Base-by-base conservation (phyloP, 2,329 filamentous ascomycete genomes). In the Ophiostoma triangulosporum region DNA sequence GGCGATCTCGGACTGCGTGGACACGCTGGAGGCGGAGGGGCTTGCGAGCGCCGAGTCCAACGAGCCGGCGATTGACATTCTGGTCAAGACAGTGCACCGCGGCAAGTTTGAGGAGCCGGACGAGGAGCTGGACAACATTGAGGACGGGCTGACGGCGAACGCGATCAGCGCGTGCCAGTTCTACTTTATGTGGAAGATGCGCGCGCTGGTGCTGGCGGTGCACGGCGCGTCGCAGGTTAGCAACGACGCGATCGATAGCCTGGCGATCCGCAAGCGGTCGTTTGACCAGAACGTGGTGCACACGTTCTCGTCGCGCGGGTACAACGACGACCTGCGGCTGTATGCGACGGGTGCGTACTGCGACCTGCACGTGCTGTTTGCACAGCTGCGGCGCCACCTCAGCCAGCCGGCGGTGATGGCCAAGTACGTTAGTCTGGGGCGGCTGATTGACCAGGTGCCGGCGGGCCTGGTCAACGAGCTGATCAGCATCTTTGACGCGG, bases 171-270 rank as follows among this genome's bases (percentile, higher is more conserved):
- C 83, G 2, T 75, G 85, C 50, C 76, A 89, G 48, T 88, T 94
- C 68, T 97, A 96, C 69, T 95, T 96, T 64, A 88, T 95, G 81
- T 98, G 93, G 93, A 91, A 93, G 64, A 77, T 85, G 22, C 78
- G 80, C 52, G 72, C 75, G 51, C 63, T 88, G 56, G 72, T 74
- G 57, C 71, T 74, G 52, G 67, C 76, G 15, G 66, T 87, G 33
- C 69, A 73, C 15, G 73, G 74, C 26, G 75, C 80, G 43, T 73
- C 72, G 4, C 75, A 70, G 51, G 67, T 88, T 53, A 62, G 79
- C 1, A 73, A 79, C 50, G 66, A 71, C 6, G 76, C 81, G 7
- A 70, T 89, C 29, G 79, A 85, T 60, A 68, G 76, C 22, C 70
- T 84, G n/a, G 73, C 75, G 7, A 62, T 73, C 7, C 66, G 77